Evolutionary conservation across 192 early-diverging fungal species (phyloP), one percentile per base, ranked within the genome.

Genomic region (Coemansia furcata): DNA sequence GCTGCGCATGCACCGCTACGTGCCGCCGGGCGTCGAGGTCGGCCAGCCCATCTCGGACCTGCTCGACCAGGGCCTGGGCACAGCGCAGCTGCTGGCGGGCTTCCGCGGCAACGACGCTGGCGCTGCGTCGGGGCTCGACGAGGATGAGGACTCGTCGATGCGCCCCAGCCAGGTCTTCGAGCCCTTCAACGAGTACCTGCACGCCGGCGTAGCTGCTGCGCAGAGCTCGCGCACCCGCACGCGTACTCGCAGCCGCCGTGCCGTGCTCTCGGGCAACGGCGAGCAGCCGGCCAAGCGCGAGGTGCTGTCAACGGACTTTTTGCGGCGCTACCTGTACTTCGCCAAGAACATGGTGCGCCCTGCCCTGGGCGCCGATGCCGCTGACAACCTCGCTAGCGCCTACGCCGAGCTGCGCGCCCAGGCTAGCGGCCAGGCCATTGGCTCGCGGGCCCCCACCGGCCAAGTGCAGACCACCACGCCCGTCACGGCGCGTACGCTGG

Each of bases 401-500:
- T 99, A 97, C 70, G 87, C 91, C 7, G 88, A 92, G 43, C 85
- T 99, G 63, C 84, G 97, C 63, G 90, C 91, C 42, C 86, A 91
- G 63, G 87, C 89, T 17, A 87, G 90, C 62, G 71, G 74, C 32
- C 67, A 76, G 74, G 55, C 57, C 0, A 26, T 69, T n/a, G 73
- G 66, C 1, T 72, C 66, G 17, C 65, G 52, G 33, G 68, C 65
- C 37, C 83, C 89, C 14, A 85, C 89, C 19, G 86, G 87, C 9
- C 83, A 88, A 26, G 90, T 89, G 67, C 86, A 93, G 78, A 90
- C 93, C 84, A 97, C 96, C 1, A 86, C 95, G 36, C 97, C 97
- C n/a, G 87, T 98, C 64, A 99, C 97, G 11, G 90, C 95, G n/a
- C 94, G 97, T 87, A 97, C 97, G 17, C 85, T 99, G 19, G 97